phyloP scores from a whole-genome alignment of 192 early-diverging fungal genomes.

The Paraglomus occultum region DNA sequence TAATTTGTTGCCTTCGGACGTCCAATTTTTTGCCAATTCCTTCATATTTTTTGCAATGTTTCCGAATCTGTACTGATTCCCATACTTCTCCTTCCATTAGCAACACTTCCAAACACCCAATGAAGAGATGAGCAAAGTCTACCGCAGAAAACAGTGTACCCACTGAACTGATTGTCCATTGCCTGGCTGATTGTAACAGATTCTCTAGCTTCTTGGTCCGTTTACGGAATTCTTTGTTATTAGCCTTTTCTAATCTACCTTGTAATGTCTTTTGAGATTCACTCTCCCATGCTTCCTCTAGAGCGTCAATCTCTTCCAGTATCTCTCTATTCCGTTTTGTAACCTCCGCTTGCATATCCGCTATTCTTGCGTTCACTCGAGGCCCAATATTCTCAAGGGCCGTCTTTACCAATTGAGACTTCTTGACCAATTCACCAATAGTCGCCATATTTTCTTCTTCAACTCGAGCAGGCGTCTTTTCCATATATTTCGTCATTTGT shows the following conservation, averaged over 20 bases:
- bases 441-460: conserved; percentile 35
- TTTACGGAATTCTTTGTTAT: conserved; percentile 70
- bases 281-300: conserved; percentile 32
- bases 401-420: conserved; percentile 34
- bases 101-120: conserved; percentile 63
- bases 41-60: conserved; percentile 53
- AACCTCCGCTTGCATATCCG: conserved; percentile 36
- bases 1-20: conserved; percentile 56
- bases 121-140: conserved; percentile 53
- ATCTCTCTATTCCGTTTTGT: conserved; percentile 41
- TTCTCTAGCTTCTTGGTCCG: conserved; percentile 61
- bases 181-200: conserved; percentile 53
- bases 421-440: conserved; percentile 36
- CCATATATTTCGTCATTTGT: neutral
- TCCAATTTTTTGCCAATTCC: conserved; percentile 45
- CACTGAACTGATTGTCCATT: conserved; percentile 57
- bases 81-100: conserved; percentile 74
- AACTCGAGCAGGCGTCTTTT: neutral
- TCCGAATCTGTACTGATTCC: conserved; percentile 57
- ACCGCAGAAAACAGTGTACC: conserved; percentile 54
- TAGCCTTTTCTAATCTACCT: conserved; percentile 55
- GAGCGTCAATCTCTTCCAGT: conserved; percentile 38
- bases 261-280: conserved; percentile 52
- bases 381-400: conserved; percentile 36
- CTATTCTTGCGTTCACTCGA: conserved; percentile 40